Conservation (phyloP, 2,329 filamentous ascomycete genomes). For the Neurospora sp. region DNA sequence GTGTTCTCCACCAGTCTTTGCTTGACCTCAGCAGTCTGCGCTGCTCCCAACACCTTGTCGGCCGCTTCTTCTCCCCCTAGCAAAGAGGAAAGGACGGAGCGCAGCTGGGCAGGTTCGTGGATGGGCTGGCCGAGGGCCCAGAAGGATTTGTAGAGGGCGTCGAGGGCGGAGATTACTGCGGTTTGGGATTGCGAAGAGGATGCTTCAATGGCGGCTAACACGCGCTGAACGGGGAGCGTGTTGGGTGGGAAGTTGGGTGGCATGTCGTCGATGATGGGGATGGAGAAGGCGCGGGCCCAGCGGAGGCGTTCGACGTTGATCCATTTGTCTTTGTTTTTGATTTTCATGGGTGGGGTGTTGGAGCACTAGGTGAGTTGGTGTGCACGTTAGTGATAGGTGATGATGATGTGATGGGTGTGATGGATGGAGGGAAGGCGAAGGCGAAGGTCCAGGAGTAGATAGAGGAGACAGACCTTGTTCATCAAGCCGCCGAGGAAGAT, state of each 20-base stretch:
- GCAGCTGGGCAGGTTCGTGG: conserved; percentile 20
- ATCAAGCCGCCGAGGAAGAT: conserved; percentile 29
- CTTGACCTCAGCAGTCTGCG: conserved; percentile 21
- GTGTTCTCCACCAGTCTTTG: conserved; percentile 23
- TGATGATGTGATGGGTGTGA: no score
- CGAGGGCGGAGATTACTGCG: conserved; percentile 21
- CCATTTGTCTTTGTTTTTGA: conserved; percentile 30
- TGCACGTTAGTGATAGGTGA: no score
- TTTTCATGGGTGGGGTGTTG: conserved; percentile 26
- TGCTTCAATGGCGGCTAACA: conserved; percentile 21
- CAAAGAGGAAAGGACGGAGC: background rate
- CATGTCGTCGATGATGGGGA: conserved; percentile 23
- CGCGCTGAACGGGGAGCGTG: conserved; percentile 27
- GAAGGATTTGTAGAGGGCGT: conserved; percentile 23
- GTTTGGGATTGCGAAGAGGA: conserved; percentile 5
- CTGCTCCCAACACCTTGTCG: conserved; percentile 18
- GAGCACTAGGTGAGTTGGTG: conserved; percentile 8
- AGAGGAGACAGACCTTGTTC: conserved; percentile 20
- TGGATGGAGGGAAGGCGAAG: no score
- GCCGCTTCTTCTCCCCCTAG: conserved; percentile 11
- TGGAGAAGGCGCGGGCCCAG: conserved; percentile 25
- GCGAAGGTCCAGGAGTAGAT: no score
- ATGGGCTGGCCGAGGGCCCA: conserved; percentile 23
- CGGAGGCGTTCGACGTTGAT: conserved; percentile 24
- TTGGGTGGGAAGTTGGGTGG: conserved; percentile 27